Conservation (phyloP, 371 early-diverging fungal species). For the Entomophthora muscae region DNA sequence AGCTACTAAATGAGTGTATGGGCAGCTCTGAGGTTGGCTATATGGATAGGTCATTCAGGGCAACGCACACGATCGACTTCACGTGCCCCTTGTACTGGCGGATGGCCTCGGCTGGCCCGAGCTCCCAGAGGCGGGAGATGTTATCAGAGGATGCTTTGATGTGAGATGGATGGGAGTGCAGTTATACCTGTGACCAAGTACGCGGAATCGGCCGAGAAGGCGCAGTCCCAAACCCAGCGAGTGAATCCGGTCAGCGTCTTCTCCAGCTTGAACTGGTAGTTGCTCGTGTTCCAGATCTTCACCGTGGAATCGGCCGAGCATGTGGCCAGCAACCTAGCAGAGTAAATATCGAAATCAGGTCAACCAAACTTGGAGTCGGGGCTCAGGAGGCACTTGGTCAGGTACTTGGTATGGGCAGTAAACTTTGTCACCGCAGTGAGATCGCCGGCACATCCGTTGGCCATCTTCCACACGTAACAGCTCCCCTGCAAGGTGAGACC, state of each 20-base stretch:
- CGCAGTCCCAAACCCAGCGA: conserved; percentile 90
- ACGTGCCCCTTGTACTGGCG: conserved; percentile 81
- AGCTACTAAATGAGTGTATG: no score
- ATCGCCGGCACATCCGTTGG: conserved; percentile 35
- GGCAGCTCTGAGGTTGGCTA: no score
- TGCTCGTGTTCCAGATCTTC: conserved; percentile 45
- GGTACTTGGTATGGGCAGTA: conserved; percentile 62
- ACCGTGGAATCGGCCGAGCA: conserved; percentile 75
- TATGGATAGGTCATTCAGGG: conserved; percentile 48
- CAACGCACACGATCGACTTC: conserved; percentile 80
- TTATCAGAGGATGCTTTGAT: conserved; percentile 73
- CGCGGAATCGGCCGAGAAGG: conserved; percentile 82
- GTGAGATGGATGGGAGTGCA: background rate
- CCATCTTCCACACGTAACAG: conserved; percentile 71
- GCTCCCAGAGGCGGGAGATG: conserved; percentile 72
- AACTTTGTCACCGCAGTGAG: conserved; percentile 54
- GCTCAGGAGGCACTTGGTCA: conserved; percentile 59
- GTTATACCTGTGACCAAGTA: conserved; percentile 61
- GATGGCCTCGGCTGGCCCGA: conserved; percentile 62
- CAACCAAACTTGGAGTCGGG: conserved; percentile 47
- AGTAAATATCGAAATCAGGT: background rate
- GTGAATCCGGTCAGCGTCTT: conserved; percentile 67
- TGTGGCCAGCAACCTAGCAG: conserved; percentile 48
- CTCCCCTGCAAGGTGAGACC: conserved; percentile 34
- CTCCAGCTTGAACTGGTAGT: conserved; percentile 40